These are phyloP conservation scores for Acorus gramineus DNA, from an alignment of 106 monocot genomes.

Conservation along the genomic window DNA sequence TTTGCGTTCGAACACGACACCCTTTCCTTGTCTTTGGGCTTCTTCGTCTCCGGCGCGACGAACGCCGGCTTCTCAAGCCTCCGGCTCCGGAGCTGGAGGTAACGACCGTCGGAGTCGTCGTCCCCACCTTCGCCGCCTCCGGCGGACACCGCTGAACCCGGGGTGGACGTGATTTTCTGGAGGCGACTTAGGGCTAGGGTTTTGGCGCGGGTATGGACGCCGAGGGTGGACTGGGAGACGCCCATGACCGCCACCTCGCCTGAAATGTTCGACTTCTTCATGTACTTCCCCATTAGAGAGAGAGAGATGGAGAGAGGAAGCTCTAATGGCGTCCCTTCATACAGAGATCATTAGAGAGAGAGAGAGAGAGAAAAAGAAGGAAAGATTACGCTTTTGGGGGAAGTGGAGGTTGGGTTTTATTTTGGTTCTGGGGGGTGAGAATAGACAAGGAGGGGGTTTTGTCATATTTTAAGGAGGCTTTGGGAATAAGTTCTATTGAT, in stretches of 20 bases:
- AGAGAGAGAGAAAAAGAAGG: too few relatives aligned
- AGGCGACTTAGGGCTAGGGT: conserved; percentile 43
- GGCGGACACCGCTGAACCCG: conserved; percentile 2
- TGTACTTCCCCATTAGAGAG: conserved; percentile 41
- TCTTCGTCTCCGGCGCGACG: not conserved
- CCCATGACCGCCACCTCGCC: conserved; percentile 46
- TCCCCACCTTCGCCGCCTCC: not conserved
- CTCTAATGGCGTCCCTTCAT: too few relatives aligned
- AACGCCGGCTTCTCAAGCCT: conserved; percentile 47
- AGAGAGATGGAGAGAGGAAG: too few relatives aligned
- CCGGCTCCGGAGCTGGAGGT: conserved; percentile 53
- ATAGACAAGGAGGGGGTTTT: too few relatives aligned
- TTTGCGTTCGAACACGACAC: not conserved
- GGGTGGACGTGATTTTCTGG: conserved; percentile 2
- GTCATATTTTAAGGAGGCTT: too few relatives aligned
- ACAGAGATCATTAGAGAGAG: too few relatives aligned
- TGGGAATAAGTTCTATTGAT: too few relatives aligned
- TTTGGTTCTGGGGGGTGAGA: too few relatives aligned
- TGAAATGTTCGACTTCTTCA: conserved; percentile 31
- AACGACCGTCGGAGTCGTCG: not conserved
- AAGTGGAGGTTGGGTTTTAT: too few relatives aligned
- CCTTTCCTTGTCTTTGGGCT: not conserved
- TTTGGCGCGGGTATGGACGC: conserved; percentile 44
- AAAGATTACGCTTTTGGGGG: too few relatives aligned
- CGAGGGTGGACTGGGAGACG: conserved; percentile 22